Evolutionary conservation across 2,329 filamentous ascomycete species (phyloP).

Genomic region (Alternaria ventricosa): DNA sequence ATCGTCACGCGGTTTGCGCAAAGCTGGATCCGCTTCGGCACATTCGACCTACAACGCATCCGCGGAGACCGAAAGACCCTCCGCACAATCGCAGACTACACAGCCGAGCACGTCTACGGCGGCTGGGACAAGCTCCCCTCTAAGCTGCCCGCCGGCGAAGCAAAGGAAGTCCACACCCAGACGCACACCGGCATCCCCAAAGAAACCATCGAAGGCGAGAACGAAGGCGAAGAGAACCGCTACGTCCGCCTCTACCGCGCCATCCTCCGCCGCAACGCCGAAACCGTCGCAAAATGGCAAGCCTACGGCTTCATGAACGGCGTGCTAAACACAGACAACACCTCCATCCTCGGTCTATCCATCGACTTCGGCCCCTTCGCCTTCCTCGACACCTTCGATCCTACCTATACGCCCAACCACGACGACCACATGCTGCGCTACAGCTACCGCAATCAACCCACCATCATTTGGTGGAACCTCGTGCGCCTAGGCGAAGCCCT

Average conservation of each 20-base stretch:
- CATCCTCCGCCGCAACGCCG: slow-evolving; percentile 82
- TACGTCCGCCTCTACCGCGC: slow-evolving; percentile 88
- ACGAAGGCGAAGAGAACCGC: slow-evolving; percentile 77
- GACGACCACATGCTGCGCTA: slow-evolving; percentile 90
- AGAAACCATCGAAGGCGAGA: slow-evolving; percentile 69
- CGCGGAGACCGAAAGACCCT: slow-evolving; percentile 79
- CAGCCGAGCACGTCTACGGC: slow-evolving; percentile 84
- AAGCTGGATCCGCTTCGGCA: slow-evolving; percentile 91
- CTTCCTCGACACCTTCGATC: slow-evolving; percentile 97
- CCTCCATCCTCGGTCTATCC: slow-evolving; percentile 84
- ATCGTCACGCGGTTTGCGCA: slow-evolving; percentile 93
- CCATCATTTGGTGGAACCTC: slow-evolving; percentile 98
- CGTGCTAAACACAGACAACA: slow-evolving; percentile 97
- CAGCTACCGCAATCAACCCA: slow-evolving; percentile 91
- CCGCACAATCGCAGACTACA: slow-evolving; percentile 77
- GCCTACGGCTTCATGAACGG: slow-evolving; percentile 99
- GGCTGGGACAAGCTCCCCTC: slow-evolving; percentile 86
- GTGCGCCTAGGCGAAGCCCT: slow-evolving; percentile 88
- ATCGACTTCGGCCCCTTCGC: slow-evolving; percentile 97
- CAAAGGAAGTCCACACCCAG: slow-evolving; percentile 57
- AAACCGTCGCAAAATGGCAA: slow-evolving; percentile 92
- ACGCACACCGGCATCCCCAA: slow-evolving; percentile 58
- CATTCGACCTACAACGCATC: slow-evolving; percentile 87
- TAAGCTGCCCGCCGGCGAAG: slow-evolving; percentile 55
- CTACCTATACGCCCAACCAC: slow-evolving; percentile 93